phyloP scores from a whole-genome alignment of 768 basidiomycete species.

The Porphyrellus cyaneotinctus region DNA sequence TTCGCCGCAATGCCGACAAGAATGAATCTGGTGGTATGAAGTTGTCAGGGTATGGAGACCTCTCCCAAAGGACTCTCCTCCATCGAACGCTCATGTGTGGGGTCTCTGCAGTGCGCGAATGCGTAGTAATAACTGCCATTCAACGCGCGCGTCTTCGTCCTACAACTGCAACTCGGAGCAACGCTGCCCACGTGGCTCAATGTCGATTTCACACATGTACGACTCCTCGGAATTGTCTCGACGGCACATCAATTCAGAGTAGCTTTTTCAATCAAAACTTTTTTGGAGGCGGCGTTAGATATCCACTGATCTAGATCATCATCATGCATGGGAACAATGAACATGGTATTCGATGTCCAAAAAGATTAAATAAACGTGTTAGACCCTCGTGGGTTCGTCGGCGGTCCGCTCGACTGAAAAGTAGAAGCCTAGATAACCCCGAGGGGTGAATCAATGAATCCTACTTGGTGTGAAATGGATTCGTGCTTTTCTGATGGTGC shows the following conservation, averaged over 20 bases:
- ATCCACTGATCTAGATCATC: constrained; percentile 26
- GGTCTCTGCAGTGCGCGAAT: background rate
- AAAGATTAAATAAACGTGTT: constrained; percentile 33
- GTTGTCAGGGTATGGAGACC: constrained; percentile 76
- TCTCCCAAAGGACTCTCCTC: constrained; percentile 79
- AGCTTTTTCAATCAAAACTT: background rate
- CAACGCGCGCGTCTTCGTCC: too few relatives aligned
- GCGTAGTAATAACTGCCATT: background rate
- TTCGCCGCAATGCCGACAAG: constrained; percentile 71
- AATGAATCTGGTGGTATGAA: constrained; percentile 74
- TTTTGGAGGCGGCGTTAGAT: constrained; percentile 10
- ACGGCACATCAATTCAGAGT: background rate
- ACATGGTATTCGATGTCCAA: constrained; percentile 19
- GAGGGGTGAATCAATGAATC: constrained; percentile 30
- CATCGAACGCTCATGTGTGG: constrained; percentile 36
- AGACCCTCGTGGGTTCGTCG: constrained; percentile 28
- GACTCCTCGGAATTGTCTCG: constrained; percentile 14
- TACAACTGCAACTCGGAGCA: background rate
- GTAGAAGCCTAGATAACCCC: constrained; percentile 27
- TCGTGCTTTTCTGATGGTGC: constrained; percentile 20
- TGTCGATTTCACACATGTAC: background rate
- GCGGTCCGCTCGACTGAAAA: constrained; percentile 19
- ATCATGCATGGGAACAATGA: constrained; percentile 24
- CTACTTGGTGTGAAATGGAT: constrained; percentile 20
- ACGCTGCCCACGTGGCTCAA: constrained; percentile 12